Evolutionary conservation across 495 filamentous ascomycete species (phyloP), one percentile per base, ranked within the genome.

Genomic region (Podospora fimiseda): DNA sequence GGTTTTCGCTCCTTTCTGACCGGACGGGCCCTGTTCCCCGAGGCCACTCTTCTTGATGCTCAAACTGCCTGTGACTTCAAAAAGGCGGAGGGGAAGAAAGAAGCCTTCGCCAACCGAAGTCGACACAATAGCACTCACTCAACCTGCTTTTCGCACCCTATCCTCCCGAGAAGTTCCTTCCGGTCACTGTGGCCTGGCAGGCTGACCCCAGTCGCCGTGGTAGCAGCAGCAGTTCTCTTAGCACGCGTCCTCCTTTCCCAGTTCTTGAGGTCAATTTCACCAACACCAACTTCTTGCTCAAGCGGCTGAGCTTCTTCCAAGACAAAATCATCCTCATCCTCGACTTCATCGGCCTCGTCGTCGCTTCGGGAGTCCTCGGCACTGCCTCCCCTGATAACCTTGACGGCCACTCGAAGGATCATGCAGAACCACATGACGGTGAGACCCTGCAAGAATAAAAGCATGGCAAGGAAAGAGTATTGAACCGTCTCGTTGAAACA

Each of bases 301-400:
- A 81, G 67, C 9, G 79, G 77, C 36, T 68, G 56, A 24, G 69
- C 69, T 38, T 73, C 71, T 57, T 76, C 74, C 21, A 76, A 72
- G 37, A 73, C 66, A 50, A 65, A 67, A 53, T 73, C 70, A 9
- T 78, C 77, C 30, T 81, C 71, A 2, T 78, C 74, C 18, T 81
- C 72, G 2, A 77, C 75, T 15, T 82, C 79, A 20, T 80, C 85
- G 20, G 71, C 87, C 61, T 96, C 92, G 55, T 90, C 90, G 56
- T 95, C 91, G 64, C 88, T 94, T 45, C 92, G 83, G 23, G 79
- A 77, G 60, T 97, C 92, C 49, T 95, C 92, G 20, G 92, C 90
- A 22, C 80, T 76, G n/a, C 80, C 78, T 21, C 89, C 90, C 43
- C 73, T 79, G 15, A 96, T 59, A 1, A 95, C 87, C 24, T 80